phyloP scores from a whole-genome alignment of 1,139 yeast species.

The Komagataea norvegica region DNA sequence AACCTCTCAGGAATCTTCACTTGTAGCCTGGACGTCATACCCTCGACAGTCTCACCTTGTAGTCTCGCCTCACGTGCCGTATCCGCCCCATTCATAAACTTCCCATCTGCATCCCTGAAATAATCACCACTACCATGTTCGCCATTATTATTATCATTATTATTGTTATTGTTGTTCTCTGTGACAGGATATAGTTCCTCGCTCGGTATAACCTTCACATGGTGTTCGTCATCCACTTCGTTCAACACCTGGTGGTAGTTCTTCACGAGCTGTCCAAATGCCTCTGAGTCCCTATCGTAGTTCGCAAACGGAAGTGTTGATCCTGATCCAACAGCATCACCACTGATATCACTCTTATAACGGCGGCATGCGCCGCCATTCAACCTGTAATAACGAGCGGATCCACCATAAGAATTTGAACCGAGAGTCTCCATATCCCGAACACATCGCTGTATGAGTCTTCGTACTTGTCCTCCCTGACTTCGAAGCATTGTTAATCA shows the following conservation, averaged over 20 bases:
- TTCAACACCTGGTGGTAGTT: conserved; percentile 33
- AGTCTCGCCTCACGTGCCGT: conserved; percentile 19
- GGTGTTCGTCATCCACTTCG: conserved; percentile 27
- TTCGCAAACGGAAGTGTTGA: conserved; percentile 32
- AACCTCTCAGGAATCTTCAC: conserved; percentile 49
- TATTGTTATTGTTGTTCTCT: no score
- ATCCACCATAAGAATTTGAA: no score
- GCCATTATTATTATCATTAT: neutral
- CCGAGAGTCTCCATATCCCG: no score
- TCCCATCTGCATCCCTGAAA: conserved; percentile 27
- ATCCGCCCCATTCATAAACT: conserved; percentile 29
- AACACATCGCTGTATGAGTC: no score
- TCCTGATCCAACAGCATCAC: neutral
- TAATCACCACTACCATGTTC: no score
- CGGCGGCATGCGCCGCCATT: no score
- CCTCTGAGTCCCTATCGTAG: conserved; percentile 32
- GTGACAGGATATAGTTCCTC: conserved; percentile 17
- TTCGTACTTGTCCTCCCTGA: no score
- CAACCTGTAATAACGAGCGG: no score
- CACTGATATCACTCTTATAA: no score
- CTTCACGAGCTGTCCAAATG: conserved; percentile 45
- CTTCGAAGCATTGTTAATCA: no score
- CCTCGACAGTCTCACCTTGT: conserved; percentile 37
- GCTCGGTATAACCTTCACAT: conserved; percentile 31
- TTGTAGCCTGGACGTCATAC: conserved; percentile 43